phyloP scores from a whole-genome alignment of 2,329 filamentous ascomycete species.

The Furcasterigmium sp. region DNA sequence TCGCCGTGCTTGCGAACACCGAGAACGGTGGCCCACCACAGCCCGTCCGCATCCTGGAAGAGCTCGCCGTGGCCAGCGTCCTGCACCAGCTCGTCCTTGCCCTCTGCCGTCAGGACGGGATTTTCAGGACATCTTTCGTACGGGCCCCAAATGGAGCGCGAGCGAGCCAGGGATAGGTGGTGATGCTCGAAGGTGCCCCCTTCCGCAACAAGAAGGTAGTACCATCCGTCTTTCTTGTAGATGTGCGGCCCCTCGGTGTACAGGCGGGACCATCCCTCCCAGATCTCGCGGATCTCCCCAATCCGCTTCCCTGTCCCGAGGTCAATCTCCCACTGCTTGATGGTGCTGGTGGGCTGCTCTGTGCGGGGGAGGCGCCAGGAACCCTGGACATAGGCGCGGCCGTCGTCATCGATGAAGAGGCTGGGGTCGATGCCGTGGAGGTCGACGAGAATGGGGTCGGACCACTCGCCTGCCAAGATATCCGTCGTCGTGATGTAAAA shows the following conservation, averaged over 20 bases:
- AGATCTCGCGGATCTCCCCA: neutral
- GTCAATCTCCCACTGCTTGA: constrained; percentile 13
- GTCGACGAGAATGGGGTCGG: constrained; percentile 23
- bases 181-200: constrained; percentile 28
- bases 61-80: constrained; percentile 10
- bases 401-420: constrained; percentile 35
- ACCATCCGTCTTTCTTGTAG: constrained; percentile 27
- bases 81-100: constrained; percentile 11
- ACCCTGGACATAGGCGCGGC: constrained; percentile 29
- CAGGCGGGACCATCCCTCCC: neutral
- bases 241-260: constrained; percentile 30
- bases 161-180: constrained; percentile 20
- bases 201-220: constrained; percentile 33
- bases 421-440: constrained; percentile 30
- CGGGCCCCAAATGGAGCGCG: constrained; percentile 20
- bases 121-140: constrained; percentile 19
- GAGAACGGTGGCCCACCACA: constrained; percentile 12
- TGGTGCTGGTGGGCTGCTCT: constrained; percentile 11
- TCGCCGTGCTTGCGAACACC: constrained; percentile 8
- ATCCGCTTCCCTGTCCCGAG: constrained; percentile 3
- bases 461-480: constrained; percentile 17
- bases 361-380: neutral
- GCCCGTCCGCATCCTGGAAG: constrained; percentile 8
- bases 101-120: constrained; percentile 20
- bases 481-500: constrained; percentile 15